phyloP scores from a whole-genome alignment of 768 basidiomycete species.

The Coprinellus aureogranulatus region DNA sequence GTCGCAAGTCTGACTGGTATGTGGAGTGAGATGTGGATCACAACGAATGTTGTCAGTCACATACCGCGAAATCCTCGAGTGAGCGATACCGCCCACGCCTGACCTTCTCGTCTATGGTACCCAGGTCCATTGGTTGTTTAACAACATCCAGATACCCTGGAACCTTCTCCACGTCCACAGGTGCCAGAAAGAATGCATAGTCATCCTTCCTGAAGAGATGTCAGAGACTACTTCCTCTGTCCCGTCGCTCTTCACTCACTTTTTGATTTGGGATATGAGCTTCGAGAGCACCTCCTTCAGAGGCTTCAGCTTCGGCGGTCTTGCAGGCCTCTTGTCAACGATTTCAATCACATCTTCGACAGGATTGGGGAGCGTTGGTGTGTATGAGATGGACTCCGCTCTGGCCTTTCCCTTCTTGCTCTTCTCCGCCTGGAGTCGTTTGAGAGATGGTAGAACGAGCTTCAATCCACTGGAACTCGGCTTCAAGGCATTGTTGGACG shows the following conservation, averaged over 20 bases:
- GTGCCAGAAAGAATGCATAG: conserved; percentile 77
- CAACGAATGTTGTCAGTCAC: conserved; percentile 25
- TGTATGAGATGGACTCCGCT: conserved; percentile 19
- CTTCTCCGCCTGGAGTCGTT: conserved; percentile 57
- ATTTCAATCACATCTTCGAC: conserved; percentile 28
- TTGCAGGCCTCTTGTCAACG: conserved; percentile 43
- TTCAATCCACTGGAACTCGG: conserved; percentile 52
- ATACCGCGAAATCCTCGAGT: conserved; percentile 74
- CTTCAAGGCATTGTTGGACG: conserved; percentile 14
- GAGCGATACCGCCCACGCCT: conserved; percentile 73
- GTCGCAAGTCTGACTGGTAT: conserved; percentile 59
- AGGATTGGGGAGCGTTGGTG: conserved; percentile 10
- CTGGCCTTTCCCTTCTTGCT: conserved; percentile 45
- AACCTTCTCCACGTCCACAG: conserved; percentile 60
- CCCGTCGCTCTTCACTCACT: conserved; percentile 39
- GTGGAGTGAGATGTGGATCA: conserved; percentile 4
- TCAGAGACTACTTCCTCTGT: background rate
- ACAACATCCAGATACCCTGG: conserved; percentile 68
- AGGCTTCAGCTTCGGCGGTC: conserved; percentile 74
- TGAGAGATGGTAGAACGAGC: conserved; percentile 67
- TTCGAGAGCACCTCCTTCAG: conserved; percentile 71
- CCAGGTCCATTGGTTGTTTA: conserved; percentile 88
- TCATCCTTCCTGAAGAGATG: conserved; percentile 64
- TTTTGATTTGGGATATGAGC: conserved; percentile 72
- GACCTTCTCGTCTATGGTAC: conserved; percentile 81